Percentiles rank a stretch among this genome's conserved stretches.
phyloP scores from a whole-genome alignment of 257 asterid genomes.

The Solanum clarkiae region DNA sequence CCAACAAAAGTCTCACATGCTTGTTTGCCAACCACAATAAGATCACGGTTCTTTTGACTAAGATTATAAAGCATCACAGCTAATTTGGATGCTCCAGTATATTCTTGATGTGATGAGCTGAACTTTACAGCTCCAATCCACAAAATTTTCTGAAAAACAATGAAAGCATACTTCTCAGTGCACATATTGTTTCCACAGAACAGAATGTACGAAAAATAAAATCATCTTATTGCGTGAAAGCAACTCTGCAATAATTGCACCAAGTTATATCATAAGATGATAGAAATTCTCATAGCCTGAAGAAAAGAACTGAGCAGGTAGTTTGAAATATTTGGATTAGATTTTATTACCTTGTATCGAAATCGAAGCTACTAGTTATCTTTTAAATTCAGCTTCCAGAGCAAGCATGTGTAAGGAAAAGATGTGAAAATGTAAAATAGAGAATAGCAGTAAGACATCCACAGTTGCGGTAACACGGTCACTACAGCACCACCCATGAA shows the following conservation, averaged over 20 bases:
- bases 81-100: slow-evolving; percentile 41
- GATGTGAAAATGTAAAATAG: no score
- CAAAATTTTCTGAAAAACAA: slow-evolving; percentile 49
- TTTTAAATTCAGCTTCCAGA: not conserved
- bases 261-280: not conserved
- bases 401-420: not conserved
- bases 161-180: not conserved
- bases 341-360: not conserved
- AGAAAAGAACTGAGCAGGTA: not conserved
- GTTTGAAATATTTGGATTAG: not conserved
- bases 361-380: not conserved
- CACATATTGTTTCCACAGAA: not conserved
- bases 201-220: not conserved
- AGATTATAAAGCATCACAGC: slow-evolving; percentile 38
- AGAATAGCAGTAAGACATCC: not conserved
- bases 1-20: slow-evolving; percentile 21
- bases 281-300: not conserved
- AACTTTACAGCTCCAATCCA: slow-evolving; percentile 78
- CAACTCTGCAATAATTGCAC: not conserved
- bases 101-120: slow-evolving; percentile 25
- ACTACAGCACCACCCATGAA: not conserved
- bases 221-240: not conserved
- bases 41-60: slow-evolving; percentile 26
- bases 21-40: slow-evolving; percentile 57
- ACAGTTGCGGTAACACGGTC: not conserved